Conservation (phyloP, 352 stramenopile genomes). For the Globisporangium solare region DNA sequence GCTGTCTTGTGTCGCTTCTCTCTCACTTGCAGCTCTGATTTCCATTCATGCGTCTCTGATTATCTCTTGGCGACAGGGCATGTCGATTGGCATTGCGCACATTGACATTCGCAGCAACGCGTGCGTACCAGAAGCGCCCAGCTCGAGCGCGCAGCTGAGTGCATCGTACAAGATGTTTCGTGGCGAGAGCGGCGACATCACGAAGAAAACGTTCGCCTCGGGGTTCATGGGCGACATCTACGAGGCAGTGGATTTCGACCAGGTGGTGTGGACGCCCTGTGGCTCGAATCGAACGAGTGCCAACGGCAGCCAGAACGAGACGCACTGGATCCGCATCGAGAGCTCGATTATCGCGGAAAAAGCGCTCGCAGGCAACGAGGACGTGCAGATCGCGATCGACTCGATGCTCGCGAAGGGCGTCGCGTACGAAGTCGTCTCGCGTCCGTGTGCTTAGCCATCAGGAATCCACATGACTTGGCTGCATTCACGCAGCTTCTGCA, state of each 20-base stretch:
- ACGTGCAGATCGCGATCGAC: conserved; percentile 29
- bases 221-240: conserved; percentile 24
- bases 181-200: not conserved
- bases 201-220: conserved; percentile 11
- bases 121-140: conserved; percentile 13
- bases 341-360: conserved; percentile 21
- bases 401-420: conserved; percentile 20
- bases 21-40: not conserved
- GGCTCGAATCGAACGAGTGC: not conserved
- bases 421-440: conserved; percentile 24
- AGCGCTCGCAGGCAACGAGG: conserved; percentile 7
- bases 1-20: not conserved
- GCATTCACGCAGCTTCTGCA: too few species aligned
- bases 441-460: conserved; percentile 12
- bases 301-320: not conserved
- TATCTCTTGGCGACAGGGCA: conserved; percentile 14
- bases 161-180: conserved; percentile 20
- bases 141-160: conserved; percentile 9
- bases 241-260: conserved; percentile 19
- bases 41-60: not conserved
- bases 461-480: too few species aligned
- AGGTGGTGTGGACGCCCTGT: conserved; percentile 24
- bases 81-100: conserved; percentile 29
- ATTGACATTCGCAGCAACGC: conserved; percentile 30
- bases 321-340: conserved; percentile 26